Evolutionary conservation across 2,329 filamentous ascomycete genomes (phyloP).

Genomic region (Chaetomiaceae sp.): DNA sequence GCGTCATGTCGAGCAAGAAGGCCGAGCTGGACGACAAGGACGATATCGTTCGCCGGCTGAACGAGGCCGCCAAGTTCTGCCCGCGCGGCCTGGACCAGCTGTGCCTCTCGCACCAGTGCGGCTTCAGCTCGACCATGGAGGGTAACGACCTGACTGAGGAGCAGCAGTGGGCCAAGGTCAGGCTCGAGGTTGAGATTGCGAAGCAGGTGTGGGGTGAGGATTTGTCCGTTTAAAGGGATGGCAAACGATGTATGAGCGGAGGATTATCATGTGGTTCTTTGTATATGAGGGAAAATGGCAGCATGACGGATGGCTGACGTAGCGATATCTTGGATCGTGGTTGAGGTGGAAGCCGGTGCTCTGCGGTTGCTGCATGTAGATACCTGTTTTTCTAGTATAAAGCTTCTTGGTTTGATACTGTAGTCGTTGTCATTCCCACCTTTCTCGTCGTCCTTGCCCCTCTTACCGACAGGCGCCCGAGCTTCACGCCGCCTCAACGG

Average conservation of each 20-base stretch:
- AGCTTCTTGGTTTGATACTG: too few relatives aligned
- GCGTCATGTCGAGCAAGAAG: conserved; percentile 53
- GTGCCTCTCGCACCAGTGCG: conserved; percentile 53
- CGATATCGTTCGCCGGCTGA: conserved; percentile 36
- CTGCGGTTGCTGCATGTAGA: too few relatives aligned
- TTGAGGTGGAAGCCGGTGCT: too few relatives aligned
- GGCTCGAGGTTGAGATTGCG: conserved; percentile 51
- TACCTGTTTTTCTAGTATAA: too few relatives aligned
- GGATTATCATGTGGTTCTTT: background rate
- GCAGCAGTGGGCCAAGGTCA: conserved; percentile 54
- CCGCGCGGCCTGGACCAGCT: conserved; percentile 51
- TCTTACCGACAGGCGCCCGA: too few relatives aligned
- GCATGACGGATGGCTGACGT: too few relatives aligned
- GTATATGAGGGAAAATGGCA: background rate
- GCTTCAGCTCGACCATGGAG: conserved; percentile 52
- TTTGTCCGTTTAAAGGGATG: conserved; percentile 27
- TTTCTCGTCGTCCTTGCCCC: background rate
- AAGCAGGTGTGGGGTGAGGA: conserved; percentile 53
- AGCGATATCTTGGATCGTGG: too few relatives aligned
- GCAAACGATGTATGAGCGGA: too few relatives aligned
- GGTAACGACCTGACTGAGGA: conserved; percentile 52
- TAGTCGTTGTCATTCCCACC: too few relatives aligned
- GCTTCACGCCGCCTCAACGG: conserved; percentile 33
- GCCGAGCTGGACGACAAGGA: conserved; percentile 48
- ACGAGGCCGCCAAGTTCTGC: conserved; percentile 43